Base-by-base conservation (phyloP, 192 early-diverging fungal species). In the Backusella westeae region DNA sequence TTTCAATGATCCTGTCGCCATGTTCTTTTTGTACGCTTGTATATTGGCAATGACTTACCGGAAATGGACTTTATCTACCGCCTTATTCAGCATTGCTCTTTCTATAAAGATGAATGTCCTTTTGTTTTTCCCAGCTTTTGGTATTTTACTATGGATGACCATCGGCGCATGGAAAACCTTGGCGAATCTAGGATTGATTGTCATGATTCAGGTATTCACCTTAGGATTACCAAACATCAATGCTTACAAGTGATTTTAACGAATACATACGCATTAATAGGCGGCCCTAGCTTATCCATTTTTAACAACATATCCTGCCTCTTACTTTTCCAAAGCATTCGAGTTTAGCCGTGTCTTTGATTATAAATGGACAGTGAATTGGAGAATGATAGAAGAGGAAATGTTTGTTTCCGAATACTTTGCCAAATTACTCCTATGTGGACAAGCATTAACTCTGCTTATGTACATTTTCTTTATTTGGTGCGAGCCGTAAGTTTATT, bases 41-140 rank as follows among this genome's bases (percentile, higher is more conserved):
- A 85, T 93, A 9, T 79, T 90, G n/a, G 86, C 90, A 1, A 86
- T 97, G 83, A 67, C 90, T 17, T 44, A 87, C 59, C 75, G 77
- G 26, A 69, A 85, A 34, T 90, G 87, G 86, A 80, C 67, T 36
- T 49, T 85, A 2, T 82, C 87, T 44, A 83, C 90, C 66, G 72
- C 89, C 14, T 39, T 94, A 2, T 96, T 87, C 83, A 97, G 96
- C 76, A 52, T 94, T 1, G 94, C 92, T 0, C 76, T 98, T 3
- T 94, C 96, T 0, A 82, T 99, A 52, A 99, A 99, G 76, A 99
- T 99, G 97, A 98, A 96, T 77, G 90, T 96, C 15, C 85, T 97
- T 26, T 84, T 99, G 9, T 95, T 95, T 81, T 94, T 95, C 41
- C 97, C 97, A 0, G 96, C 91, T 0, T 92, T 92, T 70, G 96